Percentiles rank a stretch among this genome's conserved stretches.
These are phyloP conservation scores for Phyllosticta citrichinensis DNA, from an alignment of 2,329 filamentous ascomycete species.

Conservation along the genomic window DNA sequence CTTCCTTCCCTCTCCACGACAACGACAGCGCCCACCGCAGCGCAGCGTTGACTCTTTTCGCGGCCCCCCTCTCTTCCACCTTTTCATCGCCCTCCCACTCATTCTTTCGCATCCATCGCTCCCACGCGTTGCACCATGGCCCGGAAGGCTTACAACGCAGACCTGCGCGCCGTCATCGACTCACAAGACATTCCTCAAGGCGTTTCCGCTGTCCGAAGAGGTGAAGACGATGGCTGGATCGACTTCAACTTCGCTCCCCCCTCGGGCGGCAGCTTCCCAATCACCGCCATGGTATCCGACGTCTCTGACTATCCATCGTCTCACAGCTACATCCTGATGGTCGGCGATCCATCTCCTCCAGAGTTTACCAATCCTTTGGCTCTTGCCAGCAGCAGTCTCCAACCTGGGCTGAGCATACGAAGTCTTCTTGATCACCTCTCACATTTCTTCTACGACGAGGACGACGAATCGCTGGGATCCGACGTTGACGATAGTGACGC, in stretches of 20 bases:
- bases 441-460: conserved; percentile 25
- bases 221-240: conserved; percentile 64
- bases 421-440: conserved; percentile 41
- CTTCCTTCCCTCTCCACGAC: no score
- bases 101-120: not conserved
- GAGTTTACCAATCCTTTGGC: conserved; percentile 36
- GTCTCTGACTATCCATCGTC: conserved; percentile 49
- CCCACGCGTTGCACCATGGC: conserved; percentile 45
- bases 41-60: no score
- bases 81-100: not conserved
- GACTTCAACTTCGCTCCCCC: conserved; percentile 46
- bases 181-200: conserved; percentile 30
- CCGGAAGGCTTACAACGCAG: conserved; percentile 53
- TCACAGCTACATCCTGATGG: conserved; percentile 50
- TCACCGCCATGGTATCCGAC: conserved; percentile 39
- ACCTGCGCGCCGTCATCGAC: conserved; percentile 38
- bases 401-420: conserved; percentile 33
- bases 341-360: conserved; percentile 37
- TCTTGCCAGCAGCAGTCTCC: conserved; percentile 31
- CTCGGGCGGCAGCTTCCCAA: conserved; percentile 21
- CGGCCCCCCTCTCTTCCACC: not conserved
- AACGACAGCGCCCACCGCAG: no score
- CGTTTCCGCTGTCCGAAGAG: conserved; percentile 47
- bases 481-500: not conserved
- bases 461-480: conserved; percentile 17